Evolutionary conservation across 495 filamentous ascomycete genomes (phyloP), one percentile per base, ranked within the genome.

Genomic region (Penicillium waksmanii): DNA sequence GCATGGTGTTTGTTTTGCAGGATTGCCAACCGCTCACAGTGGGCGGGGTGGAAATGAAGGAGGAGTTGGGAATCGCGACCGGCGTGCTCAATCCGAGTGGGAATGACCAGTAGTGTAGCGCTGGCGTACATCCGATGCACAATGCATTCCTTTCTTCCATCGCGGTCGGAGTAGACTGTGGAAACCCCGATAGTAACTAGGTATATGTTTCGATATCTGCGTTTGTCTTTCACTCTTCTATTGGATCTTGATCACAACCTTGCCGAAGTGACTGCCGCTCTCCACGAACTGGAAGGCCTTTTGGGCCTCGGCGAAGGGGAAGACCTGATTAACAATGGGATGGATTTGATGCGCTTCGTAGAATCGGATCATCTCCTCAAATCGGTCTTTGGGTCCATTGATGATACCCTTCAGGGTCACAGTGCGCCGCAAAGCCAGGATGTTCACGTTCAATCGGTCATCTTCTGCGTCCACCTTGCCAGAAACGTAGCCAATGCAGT

Each of bases 181-280:
- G 8, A 19, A 44, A 10, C n/a, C 9, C 4, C 17, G 17, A 19
- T 17, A 44, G 9, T 44, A 19, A 44, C 42, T 18, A 44, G 7
- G n/a, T 8, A 3, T 44, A 18, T 44, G 8, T 19, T 18, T 19
- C 42, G 17, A 9, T 18, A 17, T 19, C n/a, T 44, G 12, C 36
- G 11, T 38, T 38, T n/a, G 9, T 38, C 42, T 33, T 43, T 40
- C 11, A 35, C 31, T 25, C 47, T 48, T 56, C 38, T 57, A 55
- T 23, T 67, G 54, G 44, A 89, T 82, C 64, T 81, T 82, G 65
- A 92, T 87, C 10, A 79, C 80, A 5, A 92, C 70, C 74, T 93
- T 93, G 6, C 90, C 90, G 73, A 92, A 87, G 69, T 95, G 90
- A 54, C 84, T 85, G 67, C 88, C 80, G 50, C 81, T 84, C 77